Base-by-base conservation (phyloP, 2,329 filamentous ascomycete genomes). In the Paramyrothecium roridum region DNA sequence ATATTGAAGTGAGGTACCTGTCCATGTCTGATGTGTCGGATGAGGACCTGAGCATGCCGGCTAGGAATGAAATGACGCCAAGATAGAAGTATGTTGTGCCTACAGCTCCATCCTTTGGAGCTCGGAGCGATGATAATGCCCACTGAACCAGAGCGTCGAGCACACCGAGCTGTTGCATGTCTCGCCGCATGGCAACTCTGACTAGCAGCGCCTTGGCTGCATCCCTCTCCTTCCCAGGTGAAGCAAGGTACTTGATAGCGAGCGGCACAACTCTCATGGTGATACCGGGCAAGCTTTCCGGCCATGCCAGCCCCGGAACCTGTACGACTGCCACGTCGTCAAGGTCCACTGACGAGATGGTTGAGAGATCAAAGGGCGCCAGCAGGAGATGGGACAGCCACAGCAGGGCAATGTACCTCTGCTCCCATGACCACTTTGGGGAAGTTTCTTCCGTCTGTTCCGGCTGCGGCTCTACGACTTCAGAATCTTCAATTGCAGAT, bases 361-460 rank as follows among this genome's bases (percentile, higher is more conserved):
- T 92, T 2, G 87, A 82, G 52, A 99, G 77, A 64, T 97, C 93
- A 72, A 99, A 99, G 0, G 95, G 95, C 1, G 91, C 91, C 33
- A 93, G 80, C 56, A 93, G 78, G 17, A 95, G 76, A 71, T 95
- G 89, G 1, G 89, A 90, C 30, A 93, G 82, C 95, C 95, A 99
- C 11, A 96, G 78, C 4, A 98, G 77, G 47, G 93, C 85, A 19
- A 97, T 78, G 67, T 97, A 98, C 53, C 90, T 82, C 71, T 97
- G 90, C 68, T 96, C 88, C 95, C 95, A 99, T 1, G 80, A 79
- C 79, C 89, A 85, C 22, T 64, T 62, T 0, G 56, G 51, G 1
- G 57, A 55, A 8, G 59, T 54, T 33, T 61, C 60, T 17, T 59
- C 59, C 21, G 57, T 56, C 0, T 57, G 46, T 11, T 64, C 54